phyloP scores from a whole-genome alignment of 768 basidiomycete genomes.

The Lactarius sanguifluus region DNA sequence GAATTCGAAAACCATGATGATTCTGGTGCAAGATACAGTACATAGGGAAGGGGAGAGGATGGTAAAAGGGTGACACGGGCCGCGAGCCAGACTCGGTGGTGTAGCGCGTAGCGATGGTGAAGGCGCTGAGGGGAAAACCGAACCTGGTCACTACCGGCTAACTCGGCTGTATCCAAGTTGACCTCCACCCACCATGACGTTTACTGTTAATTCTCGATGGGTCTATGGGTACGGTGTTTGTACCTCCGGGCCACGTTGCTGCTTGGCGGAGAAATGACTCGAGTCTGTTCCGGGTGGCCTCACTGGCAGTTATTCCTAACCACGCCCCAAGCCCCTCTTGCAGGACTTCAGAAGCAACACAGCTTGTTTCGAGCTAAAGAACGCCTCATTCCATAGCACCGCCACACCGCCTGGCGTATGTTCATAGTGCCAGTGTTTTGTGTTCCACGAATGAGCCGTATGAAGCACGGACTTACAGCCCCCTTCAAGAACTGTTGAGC shows the following conservation, averaged over 20 bases:
- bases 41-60: neutral
- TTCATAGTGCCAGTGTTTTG: neutral
- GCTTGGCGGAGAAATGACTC: neutral
- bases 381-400: neutral
- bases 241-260: neutral
- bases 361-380: neutral
- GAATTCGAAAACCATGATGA: neutral
- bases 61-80: neutral
- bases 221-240: neutral
- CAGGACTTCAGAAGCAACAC: neutral
- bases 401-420: neutral
- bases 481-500: neutral
- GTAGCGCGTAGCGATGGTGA: neutral
- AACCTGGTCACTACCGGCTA: neutral
- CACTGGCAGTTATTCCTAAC: neutral
- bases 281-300: neutral
- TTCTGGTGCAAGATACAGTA: neutral
- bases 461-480: neutral
- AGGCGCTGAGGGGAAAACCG: neutral
- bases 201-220: neutral
- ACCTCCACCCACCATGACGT: neutral
- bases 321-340: neutral
- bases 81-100: neutral
- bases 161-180: neutral
- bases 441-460: neutral